Evolutionary conservation across 2,329 filamentous ascomycete genomes (phyloP).

Genomic region (Dothistroma pini): DNA sequence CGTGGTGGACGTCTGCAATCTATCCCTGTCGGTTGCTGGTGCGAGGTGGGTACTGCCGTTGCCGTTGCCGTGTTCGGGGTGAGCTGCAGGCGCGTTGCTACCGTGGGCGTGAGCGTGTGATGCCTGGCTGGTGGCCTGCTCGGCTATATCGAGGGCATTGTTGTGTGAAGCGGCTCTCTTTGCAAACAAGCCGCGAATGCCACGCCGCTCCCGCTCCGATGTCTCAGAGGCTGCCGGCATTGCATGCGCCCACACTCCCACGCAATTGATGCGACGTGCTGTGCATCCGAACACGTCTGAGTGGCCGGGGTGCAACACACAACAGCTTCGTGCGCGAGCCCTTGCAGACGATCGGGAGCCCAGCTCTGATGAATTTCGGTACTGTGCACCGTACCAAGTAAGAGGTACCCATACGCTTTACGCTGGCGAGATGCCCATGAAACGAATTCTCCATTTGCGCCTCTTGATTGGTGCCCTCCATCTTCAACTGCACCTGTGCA

Average conservation of each 20-base stretch:
- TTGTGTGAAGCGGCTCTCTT: neutral
- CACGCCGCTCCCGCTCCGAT: neutral
- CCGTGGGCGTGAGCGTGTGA: too few relatives aligned
- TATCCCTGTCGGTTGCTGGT: neutral
- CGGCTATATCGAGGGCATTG: neutral
- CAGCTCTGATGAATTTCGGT: too few relatives aligned
- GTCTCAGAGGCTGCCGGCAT: neutral
- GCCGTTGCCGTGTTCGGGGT: neutral
- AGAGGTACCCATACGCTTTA: too few relatives aligned
- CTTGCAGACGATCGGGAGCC: too few relatives aligned
- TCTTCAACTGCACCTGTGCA: neutral
- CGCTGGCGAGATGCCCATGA: neutral
- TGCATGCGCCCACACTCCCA: neutral
- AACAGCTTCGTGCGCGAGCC: too few relatives aligned
- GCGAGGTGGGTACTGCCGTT: neutral
- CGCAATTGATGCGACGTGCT: neutral
- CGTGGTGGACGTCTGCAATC: neutral
- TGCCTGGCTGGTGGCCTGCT: neutral
- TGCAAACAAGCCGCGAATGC: neutral
- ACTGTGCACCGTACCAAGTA: too few relatives aligned
- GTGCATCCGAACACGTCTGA: neutral
- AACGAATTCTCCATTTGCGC: neutral
- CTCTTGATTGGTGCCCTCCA: neutral
- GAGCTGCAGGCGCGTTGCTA: neutral
- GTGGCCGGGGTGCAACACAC: too few relatives aligned